phyloP scores from a whole-genome alignment of 805 yeast genomes.

The Sporopachydermia lactativora region DNA sequence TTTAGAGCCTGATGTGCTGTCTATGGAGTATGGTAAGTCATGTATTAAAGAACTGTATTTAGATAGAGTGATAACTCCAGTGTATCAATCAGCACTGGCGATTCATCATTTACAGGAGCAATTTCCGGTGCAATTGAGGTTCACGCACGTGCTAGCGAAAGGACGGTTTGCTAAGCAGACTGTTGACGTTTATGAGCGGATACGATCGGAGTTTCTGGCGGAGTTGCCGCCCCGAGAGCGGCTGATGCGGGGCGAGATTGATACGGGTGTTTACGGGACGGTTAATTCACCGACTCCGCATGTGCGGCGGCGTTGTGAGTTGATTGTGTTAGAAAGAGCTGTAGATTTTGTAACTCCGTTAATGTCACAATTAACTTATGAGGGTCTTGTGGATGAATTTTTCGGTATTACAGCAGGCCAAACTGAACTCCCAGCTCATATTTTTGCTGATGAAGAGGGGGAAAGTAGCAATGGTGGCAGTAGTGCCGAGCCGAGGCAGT shows the following conservation, averaged over 20 bases:
- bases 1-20: constrained; percentile 27
- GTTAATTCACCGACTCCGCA: background rate
- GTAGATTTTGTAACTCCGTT: constrained; percentile 61
- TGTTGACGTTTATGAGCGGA: background rate
- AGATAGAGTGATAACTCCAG: constrained; percentile 29
- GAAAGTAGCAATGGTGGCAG: constrained; percentile 5
- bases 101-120: constrained; percentile 29
- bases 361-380: constrained; percentile 64
- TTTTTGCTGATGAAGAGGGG: constrained; percentile 8
- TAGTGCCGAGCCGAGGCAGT: constrained; percentile 3
- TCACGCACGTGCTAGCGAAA: constrained; percentile 42
- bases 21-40: constrained; percentile 26
- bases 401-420: constrained; percentile 28
- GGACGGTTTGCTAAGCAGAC: constrained; percentile 31
- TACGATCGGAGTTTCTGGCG: constrained; percentile 14
- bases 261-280: constrained; percentile 19
- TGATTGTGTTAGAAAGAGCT: constrained; percentile 68
- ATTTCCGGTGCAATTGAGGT: constrained; percentile 28
- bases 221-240: constrained; percentile 23
- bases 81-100: constrained; percentile 33
- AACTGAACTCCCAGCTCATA: constrained; percentile 16
- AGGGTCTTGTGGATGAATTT: constrained; percentile 69
- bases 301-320: constrained; percentile 40
- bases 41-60: constrained; percentile 29
- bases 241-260: constrained; percentile 18